Evolutionary conservation across 805 yeast species (phyloP).

Genomic region (Sungouiozyma ichnusensis): DNA sequence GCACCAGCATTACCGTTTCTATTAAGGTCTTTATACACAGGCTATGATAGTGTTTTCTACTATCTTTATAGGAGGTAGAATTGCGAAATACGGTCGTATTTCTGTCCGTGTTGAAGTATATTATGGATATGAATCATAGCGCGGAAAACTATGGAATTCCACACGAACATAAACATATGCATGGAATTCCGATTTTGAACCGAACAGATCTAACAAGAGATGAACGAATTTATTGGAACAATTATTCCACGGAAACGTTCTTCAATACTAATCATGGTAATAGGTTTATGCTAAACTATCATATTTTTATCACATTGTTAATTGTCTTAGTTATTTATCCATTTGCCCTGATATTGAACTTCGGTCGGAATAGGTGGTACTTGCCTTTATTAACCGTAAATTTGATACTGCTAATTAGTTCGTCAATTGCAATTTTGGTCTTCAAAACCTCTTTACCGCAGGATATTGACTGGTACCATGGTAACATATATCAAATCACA

Average conservation of each 20-base stretch:
- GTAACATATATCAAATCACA: slow-evolving; percentile 62
- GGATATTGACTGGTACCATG: slow-evolving; percentile 48
- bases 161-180: slow-evolving; percentile 39
- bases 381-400: slow-evolving; percentile 47
- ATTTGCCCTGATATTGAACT: slow-evolving; percentile 50
- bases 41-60: too few relatives aligned
- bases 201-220: slow-evolving; percentile 52
- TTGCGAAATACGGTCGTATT: too few relatives aligned
- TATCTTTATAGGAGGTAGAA: too few relatives aligned
- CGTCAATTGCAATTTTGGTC: slow-evolving; percentile 45
- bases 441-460: slow-evolving; percentile 48
- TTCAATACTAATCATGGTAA: slow-evolving; percentile 42
- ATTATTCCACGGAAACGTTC: slow-evolving; percentile 67
- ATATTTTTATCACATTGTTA: slow-evolving; percentile 35
- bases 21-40: too few relatives aligned
- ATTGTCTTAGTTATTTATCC: slow-evolving; percentile 57
- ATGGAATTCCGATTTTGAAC: slow-evolving; percentile 65
- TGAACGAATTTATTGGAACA: slow-evolving; percentile 68
- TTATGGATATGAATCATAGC: background rate
- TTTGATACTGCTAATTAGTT: slow-evolving; percentile 34
- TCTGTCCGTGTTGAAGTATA: too few relatives aligned
- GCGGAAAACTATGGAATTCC: slow-evolving; percentile 15
- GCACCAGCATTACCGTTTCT: too few relatives aligned
- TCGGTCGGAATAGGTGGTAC: slow-evolving; percentile 47
- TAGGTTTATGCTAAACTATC: slow-evolving; percentile 44